These are phyloP conservation scores for Cystobasidium ongulense DNA, from an alignment of 768 basidiomycete genomes.

Conservation along the genomic window DNA sequence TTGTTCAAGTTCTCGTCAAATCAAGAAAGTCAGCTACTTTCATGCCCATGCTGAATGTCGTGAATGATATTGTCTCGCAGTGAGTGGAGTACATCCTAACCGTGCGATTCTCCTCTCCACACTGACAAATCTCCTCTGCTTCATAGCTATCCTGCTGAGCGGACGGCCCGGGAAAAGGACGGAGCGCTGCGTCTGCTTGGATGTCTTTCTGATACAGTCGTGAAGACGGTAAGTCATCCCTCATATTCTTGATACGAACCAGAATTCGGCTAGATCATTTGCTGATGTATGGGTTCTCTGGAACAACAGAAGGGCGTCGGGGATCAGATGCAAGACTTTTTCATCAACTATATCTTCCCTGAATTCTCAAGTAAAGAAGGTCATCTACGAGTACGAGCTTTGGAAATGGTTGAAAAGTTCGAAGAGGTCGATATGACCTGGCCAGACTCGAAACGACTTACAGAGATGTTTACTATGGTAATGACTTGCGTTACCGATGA, in stretches of 20 bases:
- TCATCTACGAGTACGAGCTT: slow-evolving; percentile 70
- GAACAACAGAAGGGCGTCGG: slow-evolving; percentile 54
- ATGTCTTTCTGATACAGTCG: slow-evolving; percentile 66
- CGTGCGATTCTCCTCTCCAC: too few species aligned
- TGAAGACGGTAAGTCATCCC: slow-evolving; percentile 57
- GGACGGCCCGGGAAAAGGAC: slow-evolving; percentile 59
- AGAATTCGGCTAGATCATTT: too few species aligned
- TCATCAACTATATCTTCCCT: slow-evolving; percentile 64
- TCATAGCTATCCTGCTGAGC: slow-evolving; percentile 37
- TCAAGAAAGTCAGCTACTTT: slow-evolving; percentile 76
- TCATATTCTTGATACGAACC: neutral
- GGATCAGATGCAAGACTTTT: slow-evolving; percentile 66
- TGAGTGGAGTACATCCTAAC: slow-evolving; percentile 14
- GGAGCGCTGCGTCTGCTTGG: slow-evolving; percentile 78
- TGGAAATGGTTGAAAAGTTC: slow-evolving; percentile 68
- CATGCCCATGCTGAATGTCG: slow-evolving; percentile 66
- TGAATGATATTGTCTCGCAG: slow-evolving; percentile 65
- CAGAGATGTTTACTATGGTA: neutral
- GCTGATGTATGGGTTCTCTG: neutral
- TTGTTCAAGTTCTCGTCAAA: slow-evolving; percentile 67
- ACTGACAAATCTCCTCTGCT: neutral
- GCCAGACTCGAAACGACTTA: slow-evolving; percentile 52
- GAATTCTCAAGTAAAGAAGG: slow-evolving; percentile 61
- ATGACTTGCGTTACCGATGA: slow-evolving; percentile 64
- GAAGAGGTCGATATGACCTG: slow-evolving; percentile 63